A percentile compares a stretch with the other conserved stretches of the same genome.
Evolutionary conservation across 371 early-diverging fungal species (phyloP).

Genomic region (Syncephalastrum sp.): DNA sequence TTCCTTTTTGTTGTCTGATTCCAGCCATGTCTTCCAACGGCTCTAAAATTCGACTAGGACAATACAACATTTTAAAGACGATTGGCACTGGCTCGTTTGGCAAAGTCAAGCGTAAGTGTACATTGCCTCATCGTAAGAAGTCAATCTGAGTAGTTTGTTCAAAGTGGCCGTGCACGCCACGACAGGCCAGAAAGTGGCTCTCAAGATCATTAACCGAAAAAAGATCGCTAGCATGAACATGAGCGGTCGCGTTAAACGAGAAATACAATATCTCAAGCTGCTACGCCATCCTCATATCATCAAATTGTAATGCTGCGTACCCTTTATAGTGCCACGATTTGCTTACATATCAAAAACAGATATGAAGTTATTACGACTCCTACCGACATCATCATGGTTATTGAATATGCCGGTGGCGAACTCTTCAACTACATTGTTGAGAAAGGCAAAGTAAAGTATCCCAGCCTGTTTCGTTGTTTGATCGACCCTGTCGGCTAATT

Average conservation of each 20-base stretch:
- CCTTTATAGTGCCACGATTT: neutral
- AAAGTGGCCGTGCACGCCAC: slow-evolving; percentile 92
- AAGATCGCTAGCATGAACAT: slow-evolving; percentile 92
- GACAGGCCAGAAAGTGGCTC: slow-evolving; percentile 94
- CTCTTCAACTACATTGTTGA: slow-evolving; percentile 97
- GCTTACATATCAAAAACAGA: slow-evolving; percentile 30
- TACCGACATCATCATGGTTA: slow-evolving; percentile 96
- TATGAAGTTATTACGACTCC: slow-evolving; percentile 97
- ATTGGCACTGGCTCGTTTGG: slow-evolving; percentile 96
- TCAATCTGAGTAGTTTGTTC: slow-evolving; percentile 3
- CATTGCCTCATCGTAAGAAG: neutral
- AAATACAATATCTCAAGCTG: slow-evolving; percentile 94
- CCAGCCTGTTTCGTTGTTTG: neutral
- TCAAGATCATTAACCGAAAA: slow-evolving; percentile 91
- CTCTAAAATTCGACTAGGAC: slow-evolving; percentile 76
- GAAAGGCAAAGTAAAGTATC: slow-evolving; percentile 71
- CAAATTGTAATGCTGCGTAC: slow-evolving; percentile 68
- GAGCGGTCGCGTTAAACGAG: slow-evolving; percentile 93
- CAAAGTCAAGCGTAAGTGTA: slow-evolving; percentile 90
- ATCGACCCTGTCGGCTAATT: neutral
- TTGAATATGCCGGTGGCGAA: slow-evolving; percentile 96
- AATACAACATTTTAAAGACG: slow-evolving; percentile 91
- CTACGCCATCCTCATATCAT: slow-evolving; percentile 98
- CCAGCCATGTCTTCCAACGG: slow-evolving; percentile 18
- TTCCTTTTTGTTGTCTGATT: neutral